phyloP scores from a whole-genome alignment of 2,329 filamentous ascomycete species.

The Dendrostoma leiphaemia region DNA sequence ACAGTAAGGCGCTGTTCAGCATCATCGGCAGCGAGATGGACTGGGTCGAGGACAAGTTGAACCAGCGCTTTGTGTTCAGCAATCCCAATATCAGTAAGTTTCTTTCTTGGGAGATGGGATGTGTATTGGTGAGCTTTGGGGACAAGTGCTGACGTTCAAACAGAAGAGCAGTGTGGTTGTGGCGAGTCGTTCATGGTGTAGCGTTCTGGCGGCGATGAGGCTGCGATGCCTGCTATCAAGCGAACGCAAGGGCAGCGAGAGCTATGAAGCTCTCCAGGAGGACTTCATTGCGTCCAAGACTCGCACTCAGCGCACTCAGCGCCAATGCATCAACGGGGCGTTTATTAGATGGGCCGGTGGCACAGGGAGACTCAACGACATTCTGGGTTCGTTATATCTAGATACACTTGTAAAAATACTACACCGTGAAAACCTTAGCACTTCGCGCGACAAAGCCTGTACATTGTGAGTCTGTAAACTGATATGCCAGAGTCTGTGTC shows the following conservation, averaged over 20 bases:
- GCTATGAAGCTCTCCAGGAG: neutral
- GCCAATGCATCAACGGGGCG: conserved; percentile 10
- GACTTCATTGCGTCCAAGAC: neutral
- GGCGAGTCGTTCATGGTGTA: conserved; percentile 93
- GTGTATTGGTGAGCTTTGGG: too few species aligned
- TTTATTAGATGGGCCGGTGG: neutral
- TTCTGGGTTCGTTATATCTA: neutral
- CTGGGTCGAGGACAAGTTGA: conserved; percentile 95
- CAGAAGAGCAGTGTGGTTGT: conserved; percentile 94
- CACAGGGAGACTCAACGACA: neutral
- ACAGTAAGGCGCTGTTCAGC: conserved; percentile 95
- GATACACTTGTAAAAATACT: neutral
- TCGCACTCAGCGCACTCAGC: neutral
- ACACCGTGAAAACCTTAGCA: neutral
- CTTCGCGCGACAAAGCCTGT: too few species aligned
- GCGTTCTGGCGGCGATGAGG: conserved; percentile 6
- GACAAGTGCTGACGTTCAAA: conserved; percentile 28
- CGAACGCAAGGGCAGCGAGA: too few species aligned
- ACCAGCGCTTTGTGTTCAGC: conserved; percentile 86
- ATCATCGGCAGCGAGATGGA: conserved; percentile 99
- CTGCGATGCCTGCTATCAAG: neutral
- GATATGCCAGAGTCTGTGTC: too few species aligned
- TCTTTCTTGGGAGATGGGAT: neutral
- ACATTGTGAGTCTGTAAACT: too few species aligned
- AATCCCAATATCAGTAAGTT: conserved; percentile 97